These are phyloP conservation scores for Colletotrichum sp. DNA, from an alignment of 2,329 filamentous ascomycete species.

Conservation along the genomic window DNA sequence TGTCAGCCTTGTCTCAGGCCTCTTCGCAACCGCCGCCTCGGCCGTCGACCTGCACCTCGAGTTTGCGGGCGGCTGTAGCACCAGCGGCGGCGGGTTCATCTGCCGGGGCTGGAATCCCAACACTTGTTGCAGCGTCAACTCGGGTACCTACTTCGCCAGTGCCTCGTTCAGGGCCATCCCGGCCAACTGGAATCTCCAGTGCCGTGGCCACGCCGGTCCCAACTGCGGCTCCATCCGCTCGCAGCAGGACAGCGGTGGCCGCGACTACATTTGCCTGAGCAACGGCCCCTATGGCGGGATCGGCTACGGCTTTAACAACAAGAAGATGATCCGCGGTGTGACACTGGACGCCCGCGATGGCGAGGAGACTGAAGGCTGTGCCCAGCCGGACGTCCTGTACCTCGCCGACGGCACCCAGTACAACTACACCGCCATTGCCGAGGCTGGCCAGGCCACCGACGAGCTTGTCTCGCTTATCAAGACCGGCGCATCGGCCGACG, in stretches of 20 bases:
- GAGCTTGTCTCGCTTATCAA: background rate
- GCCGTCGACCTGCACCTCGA: conserved; percentile 11
- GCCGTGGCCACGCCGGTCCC: background rate
- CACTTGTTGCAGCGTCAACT: conserved; percentile 9
- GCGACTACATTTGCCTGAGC: conserved; percentile 1
- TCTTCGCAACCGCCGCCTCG: conserved; percentile 9
- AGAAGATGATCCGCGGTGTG: conserved; percentile 4
- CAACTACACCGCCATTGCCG: conserved; percentile 12
- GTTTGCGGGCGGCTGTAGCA: conserved; percentile 8
- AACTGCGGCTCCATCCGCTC: conserved; percentile 4
- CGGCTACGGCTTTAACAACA: conserved; percentile 2
- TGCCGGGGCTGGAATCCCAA: background rate
- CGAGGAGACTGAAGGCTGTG: background rate
- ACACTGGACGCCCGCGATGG: conserved; percentile 1
- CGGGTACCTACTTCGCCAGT: background rate
- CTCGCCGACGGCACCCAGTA: conserved; percentile 14
- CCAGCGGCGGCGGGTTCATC: background rate
- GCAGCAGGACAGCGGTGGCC: background rate
- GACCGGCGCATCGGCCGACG: background rate
- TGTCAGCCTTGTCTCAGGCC: conserved; percentile 1
- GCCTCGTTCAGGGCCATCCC: conserved; percentile 9
- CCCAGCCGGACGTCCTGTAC: conserved; percentile 9
- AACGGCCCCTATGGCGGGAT: background rate
- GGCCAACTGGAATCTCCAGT: background rate
- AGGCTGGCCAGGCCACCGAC: background rate